Base-by-base conservation (phyloP, 148 eudicot species). In the Camellia japonica region DNA sequence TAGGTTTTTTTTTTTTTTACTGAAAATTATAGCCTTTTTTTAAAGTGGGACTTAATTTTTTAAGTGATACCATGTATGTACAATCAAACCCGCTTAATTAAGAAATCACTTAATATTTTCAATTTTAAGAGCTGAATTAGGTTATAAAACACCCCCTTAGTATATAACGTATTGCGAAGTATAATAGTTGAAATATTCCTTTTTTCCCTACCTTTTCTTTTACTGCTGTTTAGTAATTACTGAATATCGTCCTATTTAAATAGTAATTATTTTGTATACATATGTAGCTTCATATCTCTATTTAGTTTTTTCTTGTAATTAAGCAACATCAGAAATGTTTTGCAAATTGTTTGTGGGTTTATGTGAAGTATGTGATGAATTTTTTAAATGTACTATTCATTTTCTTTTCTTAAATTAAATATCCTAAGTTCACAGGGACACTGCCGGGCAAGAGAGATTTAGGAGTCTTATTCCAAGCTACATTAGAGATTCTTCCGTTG, bases 401-500 rank as follows among this genome's bases (percentile, higher is more conserved):
- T 65, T 16, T 0, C 16, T 51, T 55, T 64, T 69, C 38, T 42
- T 51, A 54, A 30, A 67, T 78, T 61, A 11, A 10, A 18, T 11
- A 18, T 7, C 13, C 7, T 67, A 80, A 68, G 1, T 54, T 79
- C 18, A 19, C 83, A 87, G 90, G 90, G 90, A 87, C 76, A 87
- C 90, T 70, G 90, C 90, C 49, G 89, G 89, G 14, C 89, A 87
- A 72, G 89, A 87, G 82, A 84, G 89, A 77, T 87, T 87, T 68
- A 84, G 89, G 75, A 87, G 89, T 75, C 89, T 87, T 47, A 87
- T 87, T 73, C 89, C 90, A 3, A 85, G 87, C 81, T 85, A 87
- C 83, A 87, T 85, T 44, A 81, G 87, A 73, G 87, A 85, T 85
- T 85, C 90, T 75, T 87, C 90, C 16, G 90, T 87, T 62, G 87